phyloP scores from a whole-genome alignment of 2,329 filamentous ascomycete genomes.

The Alternaria brassicae region DNA sequence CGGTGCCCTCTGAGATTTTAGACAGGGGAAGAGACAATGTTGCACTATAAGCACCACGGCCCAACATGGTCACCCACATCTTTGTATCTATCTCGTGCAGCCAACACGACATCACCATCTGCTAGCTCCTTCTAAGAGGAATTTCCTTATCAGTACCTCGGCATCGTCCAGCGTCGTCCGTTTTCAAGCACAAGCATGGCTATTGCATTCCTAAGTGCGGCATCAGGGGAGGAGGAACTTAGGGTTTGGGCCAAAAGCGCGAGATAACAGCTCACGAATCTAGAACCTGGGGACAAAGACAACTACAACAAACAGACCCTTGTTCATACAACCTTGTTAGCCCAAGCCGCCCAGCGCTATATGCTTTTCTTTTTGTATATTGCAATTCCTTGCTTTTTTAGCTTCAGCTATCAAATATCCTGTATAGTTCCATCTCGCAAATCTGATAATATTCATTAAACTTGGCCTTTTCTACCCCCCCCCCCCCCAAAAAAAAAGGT shows the following conservation, averaged over 20 bases:
- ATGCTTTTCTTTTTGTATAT: constrained; percentile 1
- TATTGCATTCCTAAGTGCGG: constrained; percentile 3
- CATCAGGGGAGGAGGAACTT: background rate
- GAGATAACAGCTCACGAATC: background rate
- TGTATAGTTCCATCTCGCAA: background rate
- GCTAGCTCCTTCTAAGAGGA: background rate
- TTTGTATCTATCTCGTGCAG: background rate
- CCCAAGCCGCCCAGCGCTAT: background rate
- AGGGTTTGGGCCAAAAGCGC: background rate
- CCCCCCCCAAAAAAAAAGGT: no score
- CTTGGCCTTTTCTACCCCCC: background rate
- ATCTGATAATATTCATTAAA: background rate
- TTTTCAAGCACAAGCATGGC: constrained; percentile 3
- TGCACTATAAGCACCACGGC: constrained; percentile 18
- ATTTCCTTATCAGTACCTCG: constrained; percentile 9
- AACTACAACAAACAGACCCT: background rate
- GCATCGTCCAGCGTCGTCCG: background rate
- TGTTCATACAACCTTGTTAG: background rate
- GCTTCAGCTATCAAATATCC: constrained; percentile 1
- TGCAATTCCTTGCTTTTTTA: background rate
- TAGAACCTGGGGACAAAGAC: background rate
- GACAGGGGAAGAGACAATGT: constrained; percentile 39
- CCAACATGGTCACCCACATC: background rate
- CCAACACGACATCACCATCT: background rate
- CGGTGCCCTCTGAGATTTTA: constrained; percentile 50